Evolutionary conservation across 208 protist species (phyloP).

Genomic region (Pavlovales sp.): DNA sequence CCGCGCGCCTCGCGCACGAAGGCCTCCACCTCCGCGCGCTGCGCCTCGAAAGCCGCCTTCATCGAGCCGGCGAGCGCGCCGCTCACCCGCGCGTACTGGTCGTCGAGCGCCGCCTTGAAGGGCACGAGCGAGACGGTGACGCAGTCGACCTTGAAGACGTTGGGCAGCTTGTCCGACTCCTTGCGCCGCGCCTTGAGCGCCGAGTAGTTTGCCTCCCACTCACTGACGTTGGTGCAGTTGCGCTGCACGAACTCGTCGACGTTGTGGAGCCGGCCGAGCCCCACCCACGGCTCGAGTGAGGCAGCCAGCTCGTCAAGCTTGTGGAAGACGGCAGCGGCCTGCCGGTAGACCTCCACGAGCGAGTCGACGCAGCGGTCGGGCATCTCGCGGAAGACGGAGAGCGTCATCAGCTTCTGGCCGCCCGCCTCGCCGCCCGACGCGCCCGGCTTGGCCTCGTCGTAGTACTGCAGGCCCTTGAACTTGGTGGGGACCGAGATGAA

Average conservation of each 20-base stretch:
- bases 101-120: slow-evolving; percentile 85
- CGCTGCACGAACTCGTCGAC: slow-evolving; percentile 79
- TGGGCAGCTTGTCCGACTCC: slow-evolving; percentile 84
- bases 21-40: slow-evolving; percentile 70
- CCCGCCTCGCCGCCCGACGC: background rate
- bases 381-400: slow-evolving; percentile 78
- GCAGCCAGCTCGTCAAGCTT: slow-evolving; percentile 75
- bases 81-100: slow-evolving; percentile 78
- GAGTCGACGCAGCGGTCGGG: slow-evolving; percentile 75
- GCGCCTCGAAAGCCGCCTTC: slow-evolving; percentile 62
- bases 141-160: slow-evolving; percentile 84
- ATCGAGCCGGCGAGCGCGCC: slow-evolving; percentile 79
- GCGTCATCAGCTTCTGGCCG: slow-evolving; percentile 24
- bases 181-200: slow-evolving; percentile 79
- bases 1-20: slow-evolving; percentile 72
- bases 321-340: slow-evolving; percentile 80
- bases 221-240: slow-evolving; percentile 78
- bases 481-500: slow-evolving; percentile 84
- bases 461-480: slow-evolving; percentile 78
- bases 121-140: slow-evolving; percentile 82
- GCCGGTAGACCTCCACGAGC: slow-evolving; percentile 80
- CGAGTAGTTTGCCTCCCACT: slow-evolving; percentile 88
- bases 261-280: slow-evolving; percentile 73
- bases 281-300: slow-evolving; percentile 77
- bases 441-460: slow-evolving; percentile 30